Percentiles rank a stretch among this genome's conserved stretches.
These are phyloP conservation scores for Periconia sp. DNA, from an alignment of 2,329 filamentous ascomycete species.

Conservation along the genomic window DNA sequence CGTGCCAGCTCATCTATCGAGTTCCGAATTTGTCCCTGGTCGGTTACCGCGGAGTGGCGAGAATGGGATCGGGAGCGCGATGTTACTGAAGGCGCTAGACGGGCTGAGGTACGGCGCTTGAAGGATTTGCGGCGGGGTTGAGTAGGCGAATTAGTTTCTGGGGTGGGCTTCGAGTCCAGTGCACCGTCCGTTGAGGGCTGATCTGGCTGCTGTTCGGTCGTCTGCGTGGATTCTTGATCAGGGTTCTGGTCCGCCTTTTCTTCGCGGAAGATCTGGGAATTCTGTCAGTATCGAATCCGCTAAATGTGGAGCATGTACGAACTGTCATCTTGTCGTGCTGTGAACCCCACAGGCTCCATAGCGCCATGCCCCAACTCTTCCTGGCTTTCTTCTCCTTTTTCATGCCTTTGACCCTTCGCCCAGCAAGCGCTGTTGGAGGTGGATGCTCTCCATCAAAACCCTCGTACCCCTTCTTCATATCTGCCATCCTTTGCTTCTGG, in stretches of 20 bases:
- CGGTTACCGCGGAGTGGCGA: constrained; percentile 38
- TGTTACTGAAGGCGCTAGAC: constrained; percentile 9
- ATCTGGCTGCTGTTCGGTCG: constrained; percentile 20
- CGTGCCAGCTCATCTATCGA: constrained; percentile 28
- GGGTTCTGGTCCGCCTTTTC: constrained; percentile 35
- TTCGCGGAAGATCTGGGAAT: constrained; percentile 42
- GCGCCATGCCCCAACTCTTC: constrained; percentile 75
- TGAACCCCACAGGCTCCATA: constrained; percentile 89
- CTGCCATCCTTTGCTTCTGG: constrained; percentile 74
- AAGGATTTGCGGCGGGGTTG: constrained; percentile 19
- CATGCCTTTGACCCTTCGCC: constrained; percentile 63
- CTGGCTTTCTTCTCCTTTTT: constrained; percentile 60
- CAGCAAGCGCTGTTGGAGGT: constrained; percentile 82
- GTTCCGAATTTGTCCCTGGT: constrained; percentile 35
- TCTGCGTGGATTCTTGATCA: constrained; percentile 30
- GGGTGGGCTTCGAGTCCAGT: constrained; percentile 6
- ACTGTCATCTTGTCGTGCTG: constrained; percentile 84
- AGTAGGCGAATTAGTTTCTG: constrained; percentile 24
- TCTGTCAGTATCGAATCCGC: constrained; percentile 3
- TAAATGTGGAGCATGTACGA: constrained; percentile 12
- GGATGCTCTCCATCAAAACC: constrained; percentile 75
- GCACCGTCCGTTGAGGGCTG: constrained; percentile 44
- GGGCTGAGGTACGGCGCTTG: constrained; percentile 13
- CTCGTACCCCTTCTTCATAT: constrained; percentile 74
- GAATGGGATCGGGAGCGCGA: constrained; percentile 35